Percentiles rank a stretch among this genome's conserved stretches.
Evolutionary conservation across 2,329 filamentous ascomycete species (phyloP).

Genomic region (Tolypocladium nubicola): DNA sequence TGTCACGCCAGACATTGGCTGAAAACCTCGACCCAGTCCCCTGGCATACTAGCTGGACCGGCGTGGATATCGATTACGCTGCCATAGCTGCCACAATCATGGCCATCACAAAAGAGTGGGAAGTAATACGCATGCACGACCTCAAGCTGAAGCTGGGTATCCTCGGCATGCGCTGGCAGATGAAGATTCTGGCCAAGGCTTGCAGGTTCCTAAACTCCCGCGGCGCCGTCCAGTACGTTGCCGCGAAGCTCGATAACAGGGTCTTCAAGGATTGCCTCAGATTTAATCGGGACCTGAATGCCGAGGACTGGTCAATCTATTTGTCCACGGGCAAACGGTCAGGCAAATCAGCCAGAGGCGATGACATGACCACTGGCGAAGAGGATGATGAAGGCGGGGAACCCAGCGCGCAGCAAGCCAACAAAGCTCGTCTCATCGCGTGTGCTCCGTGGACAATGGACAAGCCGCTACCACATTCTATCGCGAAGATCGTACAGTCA

Average conservation of each 20-base stretch:
- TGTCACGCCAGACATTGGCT: slow-evolving; percentile 27
- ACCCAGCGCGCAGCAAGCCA: slow-evolving; percentile 3
- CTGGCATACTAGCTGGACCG: slow-evolving; percentile 46
- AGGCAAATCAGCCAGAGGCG: slow-evolving; percentile 14
- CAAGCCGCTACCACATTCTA: slow-evolving; percentile 20
- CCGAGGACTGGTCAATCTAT: slow-evolving; percentile 46
- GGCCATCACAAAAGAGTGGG: slow-evolving; percentile 46
- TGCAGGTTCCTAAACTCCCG: slow-evolving; percentile 46
- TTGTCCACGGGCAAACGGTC: slow-evolving; percentile 36
- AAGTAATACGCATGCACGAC: slow-evolving; percentile 46
- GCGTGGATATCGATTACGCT: slow-evolving; percentile 46
- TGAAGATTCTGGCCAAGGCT: slow-evolving; percentile 48
- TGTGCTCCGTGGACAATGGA: slow-evolving; percentile 22
- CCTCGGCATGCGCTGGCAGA: slow-evolving; percentile 43
- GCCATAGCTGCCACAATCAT: slow-evolving; percentile 47
- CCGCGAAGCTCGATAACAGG: slow-evolving; percentile 40
- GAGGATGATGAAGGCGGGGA: slow-evolving; percentile 11
- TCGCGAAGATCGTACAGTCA: slow-evolving; percentile 17
- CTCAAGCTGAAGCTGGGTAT: slow-evolving; percentile 48
- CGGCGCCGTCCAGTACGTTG: slow-evolving; percentile 46
- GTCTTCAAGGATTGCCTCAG: slow-evolving; percentile 54
- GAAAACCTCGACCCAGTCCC: slow-evolving; percentile 42
- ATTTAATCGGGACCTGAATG: slow-evolving; percentile 43
- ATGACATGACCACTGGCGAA: slow-evolving; percentile 11
- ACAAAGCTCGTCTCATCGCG: slow-evolving; percentile 6